Percentiles rank a stretch among this genome's conserved stretches.
phyloP scores from a whole-genome alignment of 495 filamentous ascomycete species.

The Parathielavia appendiculata region DNA sequence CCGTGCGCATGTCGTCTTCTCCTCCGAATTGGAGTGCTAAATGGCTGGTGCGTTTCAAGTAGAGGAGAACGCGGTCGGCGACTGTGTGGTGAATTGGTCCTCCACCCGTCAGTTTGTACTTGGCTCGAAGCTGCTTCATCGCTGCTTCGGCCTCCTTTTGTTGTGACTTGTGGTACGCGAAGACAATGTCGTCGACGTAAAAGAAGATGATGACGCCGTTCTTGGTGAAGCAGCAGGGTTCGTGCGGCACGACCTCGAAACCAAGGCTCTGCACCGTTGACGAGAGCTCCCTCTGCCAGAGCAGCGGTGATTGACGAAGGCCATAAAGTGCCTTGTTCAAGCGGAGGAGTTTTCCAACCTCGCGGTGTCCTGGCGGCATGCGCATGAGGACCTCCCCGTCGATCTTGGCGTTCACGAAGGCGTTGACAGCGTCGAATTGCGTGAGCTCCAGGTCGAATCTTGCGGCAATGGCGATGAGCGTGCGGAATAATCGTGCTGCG shows the following conservation, averaged over 20 bases:
- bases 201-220: conserved; percentile 16
- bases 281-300: conserved; percentile 21
- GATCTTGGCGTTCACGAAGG: too few relatives aligned
- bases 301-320: conserved; percentile 18
- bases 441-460: too few relatives aligned
- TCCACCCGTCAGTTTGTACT: conserved; percentile 14
- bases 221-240: conserved; percentile 12
- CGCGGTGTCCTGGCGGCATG: conserved; percentile 16
- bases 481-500: conserved; percentile 12
- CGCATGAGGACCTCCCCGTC: conserved; percentile 15
- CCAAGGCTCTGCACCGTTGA: conserved; percentile 4
- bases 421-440: too few relatives aligned
- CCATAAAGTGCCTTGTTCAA: conserved; percentile 21
- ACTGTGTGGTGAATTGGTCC: conserved; percentile 12
- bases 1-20: conserved; percentile 6
- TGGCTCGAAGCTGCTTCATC: background rate
- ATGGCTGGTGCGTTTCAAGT: conserved; percentile 4
- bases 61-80: conserved; percentile 11
- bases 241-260: conserved; percentile 13
- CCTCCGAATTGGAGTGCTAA: conserved; percentile 11
- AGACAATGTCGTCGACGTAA: conserved; percentile 18
- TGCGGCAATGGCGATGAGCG: conserved; percentile 15
- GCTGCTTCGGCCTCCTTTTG: background rate
- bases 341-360: background rate
- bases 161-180: conserved; percentile 10